A percentile compares a stretch with the other conserved stretches of the same genome.
phyloP scores from a whole-genome alignment of 2,329 filamentous ascomycete genomes.

The Stachybotrys elegans region DNA sequence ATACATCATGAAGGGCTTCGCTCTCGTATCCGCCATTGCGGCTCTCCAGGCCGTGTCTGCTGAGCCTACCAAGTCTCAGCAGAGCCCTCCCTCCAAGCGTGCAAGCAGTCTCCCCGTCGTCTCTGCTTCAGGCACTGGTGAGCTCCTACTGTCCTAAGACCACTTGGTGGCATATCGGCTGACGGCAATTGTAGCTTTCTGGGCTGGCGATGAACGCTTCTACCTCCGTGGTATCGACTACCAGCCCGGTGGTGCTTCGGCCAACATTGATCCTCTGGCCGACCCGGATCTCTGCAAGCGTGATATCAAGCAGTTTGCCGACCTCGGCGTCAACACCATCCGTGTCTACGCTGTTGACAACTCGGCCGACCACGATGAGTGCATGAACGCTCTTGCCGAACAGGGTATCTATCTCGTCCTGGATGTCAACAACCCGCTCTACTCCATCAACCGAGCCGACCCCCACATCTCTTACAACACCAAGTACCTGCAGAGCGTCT shows the following conservation, averaged over 20 bases:
- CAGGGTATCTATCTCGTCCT: conserved; percentile 90
- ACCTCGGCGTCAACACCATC: conserved; percentile 84
- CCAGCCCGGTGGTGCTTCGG: conserved; percentile 55
- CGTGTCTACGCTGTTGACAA: conserved; percentile 94
- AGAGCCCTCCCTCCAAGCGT: conserved; percentile 44
- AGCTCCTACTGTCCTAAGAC: conserved; percentile 1
- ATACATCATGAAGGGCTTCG: conserved; percentile 43
- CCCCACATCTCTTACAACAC: conserved; percentile 84
- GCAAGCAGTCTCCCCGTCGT: conserved; percentile 44
- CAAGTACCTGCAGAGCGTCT: conserved; percentile 76
- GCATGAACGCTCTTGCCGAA: conserved; percentile 75
- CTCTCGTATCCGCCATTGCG: conserved; percentile 43
- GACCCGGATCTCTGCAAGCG: conserved; percentile 66
- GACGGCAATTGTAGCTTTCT: conserved; percentile 50
- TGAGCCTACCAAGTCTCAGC: conserved; percentile 44
- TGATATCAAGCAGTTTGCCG: conserved; percentile 76
- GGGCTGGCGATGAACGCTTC: conserved; percentile 46
- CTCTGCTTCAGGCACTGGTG: conserved; percentile 54
- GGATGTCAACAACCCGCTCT: conserved; percentile 84
- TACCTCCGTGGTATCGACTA: conserved; percentile 58
- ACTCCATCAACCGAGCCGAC: conserved; percentile 75
- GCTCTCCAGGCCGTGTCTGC: conserved; percentile 39
- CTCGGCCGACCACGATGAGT: conserved; percentile 71
- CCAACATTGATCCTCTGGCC: conserved; percentile 67
- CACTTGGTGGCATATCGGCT: no score